Evolutionary conservation across 176 grass and related monocot genomes (phyloP).

Genomic region (Oryza rufipogon): DNA sequence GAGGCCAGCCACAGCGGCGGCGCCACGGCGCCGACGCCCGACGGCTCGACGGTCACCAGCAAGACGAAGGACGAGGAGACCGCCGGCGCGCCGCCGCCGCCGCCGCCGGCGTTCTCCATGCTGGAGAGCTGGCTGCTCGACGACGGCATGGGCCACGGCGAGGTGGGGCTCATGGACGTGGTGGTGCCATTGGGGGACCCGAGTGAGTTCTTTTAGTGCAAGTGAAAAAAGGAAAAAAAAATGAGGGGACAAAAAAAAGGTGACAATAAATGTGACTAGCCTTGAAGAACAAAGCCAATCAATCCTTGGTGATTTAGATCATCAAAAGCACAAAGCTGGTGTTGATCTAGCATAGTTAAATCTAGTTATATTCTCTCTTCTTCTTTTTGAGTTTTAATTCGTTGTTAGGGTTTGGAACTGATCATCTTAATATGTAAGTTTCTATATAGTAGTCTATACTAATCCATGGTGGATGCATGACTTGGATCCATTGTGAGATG

Average conservation of each 20-base stretch:
- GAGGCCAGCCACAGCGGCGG: conserved; percentile 46
- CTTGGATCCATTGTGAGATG: background rate
- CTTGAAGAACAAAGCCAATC: conserved; percentile 36
- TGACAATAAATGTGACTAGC: background rate
- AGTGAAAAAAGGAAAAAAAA: background rate
- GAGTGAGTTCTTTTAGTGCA: conserved; percentile 58
- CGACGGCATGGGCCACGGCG: conserved; percentile 61
- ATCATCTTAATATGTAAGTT: conserved; percentile 34
- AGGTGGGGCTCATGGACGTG: conserved; percentile 54
- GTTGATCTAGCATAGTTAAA: conserved; percentile 16
- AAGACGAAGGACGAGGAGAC: conserved; percentile 4
- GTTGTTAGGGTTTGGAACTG: conserved; percentile 23
- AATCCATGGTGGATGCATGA: conserved; percentile 28
- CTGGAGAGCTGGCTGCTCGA: conserved; percentile 87
- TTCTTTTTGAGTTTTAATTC: background rate
- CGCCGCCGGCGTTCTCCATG: conserved; percentile 49
- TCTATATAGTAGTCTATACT: conserved; percentile 11
- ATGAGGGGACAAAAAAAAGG: background rate
- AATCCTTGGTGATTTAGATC: conserved; percentile 12
- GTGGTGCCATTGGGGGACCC: conserved; percentile 52
- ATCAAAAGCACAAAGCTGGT: conserved; percentile 1
- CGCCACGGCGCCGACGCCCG: conserved; percentile 20
- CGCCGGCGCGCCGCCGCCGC: background rate
- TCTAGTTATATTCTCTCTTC: conserved; percentile 27
- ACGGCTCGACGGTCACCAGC: conserved; percentile 37